Conservation (phyloP, 2,329 filamentous ascomycete genomes). For the Teratosphaeria nubilosa region DNA sequence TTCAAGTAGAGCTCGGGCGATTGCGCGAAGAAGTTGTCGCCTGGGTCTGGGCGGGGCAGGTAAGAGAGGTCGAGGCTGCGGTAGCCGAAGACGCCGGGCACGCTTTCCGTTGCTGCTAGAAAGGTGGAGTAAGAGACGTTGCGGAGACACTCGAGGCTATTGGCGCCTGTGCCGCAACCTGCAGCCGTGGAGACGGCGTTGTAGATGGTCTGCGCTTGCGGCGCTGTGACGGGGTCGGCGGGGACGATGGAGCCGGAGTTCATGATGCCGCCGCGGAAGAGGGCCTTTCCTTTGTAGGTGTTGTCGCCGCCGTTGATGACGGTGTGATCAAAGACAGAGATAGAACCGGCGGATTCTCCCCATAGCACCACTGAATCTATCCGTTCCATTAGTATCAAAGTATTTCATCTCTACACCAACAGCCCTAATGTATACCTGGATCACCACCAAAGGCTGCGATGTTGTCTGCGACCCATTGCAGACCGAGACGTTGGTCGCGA, state of each 20-base stretch:
- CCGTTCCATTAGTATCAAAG: too few relatives aligned
- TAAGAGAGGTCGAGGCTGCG: conserved; percentile 61
- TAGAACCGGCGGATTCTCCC: conserved; percentile 54
- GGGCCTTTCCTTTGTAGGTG: conserved; percentile 61
- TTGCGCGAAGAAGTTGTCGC: conserved; percentile 47
- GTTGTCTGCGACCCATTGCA: conserved; percentile 38
- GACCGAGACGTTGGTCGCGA: conserved; percentile 20
- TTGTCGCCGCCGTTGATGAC: conserved; percentile 61
- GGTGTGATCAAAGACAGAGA: conserved; percentile 70
- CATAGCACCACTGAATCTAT: conserved; percentile 62
- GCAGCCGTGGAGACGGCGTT: conserved; percentile 37
- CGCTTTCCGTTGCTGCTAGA: conserved; percentile 57
- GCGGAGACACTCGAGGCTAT: conserved; percentile 42
- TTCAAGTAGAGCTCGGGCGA: conserved; percentile 51
- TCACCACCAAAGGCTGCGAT: conserved; percentile 53
- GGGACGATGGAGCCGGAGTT: conserved; percentile 57
- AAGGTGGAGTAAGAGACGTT: conserved; percentile 35
- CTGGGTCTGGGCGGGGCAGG: conserved; percentile 57
- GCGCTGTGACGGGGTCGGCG: conserved; percentile 49
- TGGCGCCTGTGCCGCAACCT: conserved; percentile 31
- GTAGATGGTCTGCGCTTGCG: conserved; percentile 52
- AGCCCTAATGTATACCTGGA: too few relatives aligned
- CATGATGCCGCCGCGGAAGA: conserved; percentile 74
- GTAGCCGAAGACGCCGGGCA: conserved; percentile 59
- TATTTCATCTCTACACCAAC: too few relatives aligned